These are phyloP conservation scores for Camellia lanceoleosa DNA, from an alignment of 148 eudicot species.

Conservation along the genomic window DNA sequence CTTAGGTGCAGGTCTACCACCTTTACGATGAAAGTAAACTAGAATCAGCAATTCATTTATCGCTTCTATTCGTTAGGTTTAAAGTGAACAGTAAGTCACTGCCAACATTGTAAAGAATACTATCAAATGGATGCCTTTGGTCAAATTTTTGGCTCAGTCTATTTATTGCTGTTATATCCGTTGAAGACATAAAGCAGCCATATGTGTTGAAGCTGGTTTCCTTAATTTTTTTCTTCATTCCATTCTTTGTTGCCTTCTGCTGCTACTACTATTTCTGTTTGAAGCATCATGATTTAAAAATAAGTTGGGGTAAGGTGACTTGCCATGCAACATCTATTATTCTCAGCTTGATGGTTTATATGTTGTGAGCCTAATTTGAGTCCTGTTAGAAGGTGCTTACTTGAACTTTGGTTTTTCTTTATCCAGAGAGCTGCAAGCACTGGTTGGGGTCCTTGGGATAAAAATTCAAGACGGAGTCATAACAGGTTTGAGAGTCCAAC, in stretches of 20 bases:
- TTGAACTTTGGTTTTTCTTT: constrained; percentile 7
- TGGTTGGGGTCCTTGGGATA: constrained; percentile 54
- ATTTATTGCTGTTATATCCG: background rate
- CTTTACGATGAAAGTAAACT: background rate
- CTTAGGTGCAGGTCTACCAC: background rate
- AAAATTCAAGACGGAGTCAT: constrained; percentile 40
- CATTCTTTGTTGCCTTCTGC: too few species aligned
- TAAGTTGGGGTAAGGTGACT: background rate
- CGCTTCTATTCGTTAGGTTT: background rate
- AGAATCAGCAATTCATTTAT: background rate
- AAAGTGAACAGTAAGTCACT: background rate
- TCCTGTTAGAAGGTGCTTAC: background rate
- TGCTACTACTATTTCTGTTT: too few species aligned
- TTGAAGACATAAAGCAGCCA: too few species aligned
- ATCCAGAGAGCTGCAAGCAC: constrained; percentile 89
- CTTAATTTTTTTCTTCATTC: too few species aligned
- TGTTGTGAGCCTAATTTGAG: background rate
- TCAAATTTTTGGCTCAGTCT: background rate
- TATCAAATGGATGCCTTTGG: background rate
- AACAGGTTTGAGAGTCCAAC: constrained; percentile 44
- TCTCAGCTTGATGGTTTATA: background rate
- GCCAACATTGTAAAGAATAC: background rate
- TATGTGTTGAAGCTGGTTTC: too few species aligned
- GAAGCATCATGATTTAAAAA: too few species aligned
- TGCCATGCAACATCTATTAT: background rate